These are phyloP conservation scores for Cyclotella cryptica DNA, from an alignment of 108 stramenopile species.

Conservation along the genomic window DNA sequence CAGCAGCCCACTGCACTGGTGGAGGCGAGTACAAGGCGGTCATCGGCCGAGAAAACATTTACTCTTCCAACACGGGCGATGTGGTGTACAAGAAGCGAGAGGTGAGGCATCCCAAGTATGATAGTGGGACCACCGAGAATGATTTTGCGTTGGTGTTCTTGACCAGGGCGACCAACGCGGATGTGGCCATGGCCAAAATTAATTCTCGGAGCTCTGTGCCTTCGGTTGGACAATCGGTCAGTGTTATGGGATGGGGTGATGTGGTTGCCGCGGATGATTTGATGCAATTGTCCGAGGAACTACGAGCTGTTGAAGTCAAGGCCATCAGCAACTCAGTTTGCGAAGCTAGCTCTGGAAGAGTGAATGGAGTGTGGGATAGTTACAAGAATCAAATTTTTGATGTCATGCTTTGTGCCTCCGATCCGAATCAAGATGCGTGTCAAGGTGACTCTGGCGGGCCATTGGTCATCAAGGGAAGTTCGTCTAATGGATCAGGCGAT, in stretches of 20 bases:
- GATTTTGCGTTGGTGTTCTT: conserved; percentile 32
- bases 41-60: conserved; percentile 29
- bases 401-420: conserved; percentile 53
- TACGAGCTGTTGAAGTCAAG: conserved; percentile 30
- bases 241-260: conserved; percentile 64
- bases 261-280: conserved; percentile 5
- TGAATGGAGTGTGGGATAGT: conserved; percentile 10
- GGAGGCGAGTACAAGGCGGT: conserved; percentile 5
- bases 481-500: conserved; percentile 22
- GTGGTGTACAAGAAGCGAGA: conserved; percentile 7
- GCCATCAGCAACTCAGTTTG: conserved; percentile 38
- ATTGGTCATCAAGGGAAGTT: conserved; percentile 12
- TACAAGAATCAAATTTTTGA: conserved; percentile 40
- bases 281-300: conserved; percentile 3
- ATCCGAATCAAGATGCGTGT: conserved; percentile 44
- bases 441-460: conserved; percentile 55
- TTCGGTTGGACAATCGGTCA: conserved; percentile 31
- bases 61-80: neutral
- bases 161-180: neutral
- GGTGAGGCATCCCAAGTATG: conserved; percentile 28
- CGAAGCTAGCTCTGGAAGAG: conserved; percentile 7
- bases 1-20: conserved; percentile 60
- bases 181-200: conserved; percentile 24
- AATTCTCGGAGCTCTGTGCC: conserved; percentile 41
- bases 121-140: conserved; percentile 26